Evolutionary conservation across 306 rosid species (phyloP), one percentile per base, ranked within the genome.

Genomic region (Lotus japonicus): DNA sequence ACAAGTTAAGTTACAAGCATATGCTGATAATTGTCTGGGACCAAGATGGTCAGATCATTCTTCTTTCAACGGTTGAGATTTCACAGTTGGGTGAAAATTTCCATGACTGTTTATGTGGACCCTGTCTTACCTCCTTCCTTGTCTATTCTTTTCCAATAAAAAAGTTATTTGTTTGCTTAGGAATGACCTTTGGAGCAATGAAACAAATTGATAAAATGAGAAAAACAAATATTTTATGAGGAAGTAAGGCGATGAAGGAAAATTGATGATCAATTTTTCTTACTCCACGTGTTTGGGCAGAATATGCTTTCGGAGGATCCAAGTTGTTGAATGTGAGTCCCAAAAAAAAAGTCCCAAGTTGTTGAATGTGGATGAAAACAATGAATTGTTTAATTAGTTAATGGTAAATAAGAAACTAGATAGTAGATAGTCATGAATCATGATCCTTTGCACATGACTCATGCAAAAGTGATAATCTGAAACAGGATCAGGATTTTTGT

Each of bases 51-150:
- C 3, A 12, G 35, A 33, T 68, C 33, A 5, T 4, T 12, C 1
- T 7, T 28, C 2, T 61, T 82, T 83, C 41, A 26, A 84, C 85
- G 92, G 88, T 66, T 52, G 71, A 73, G 95, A 91, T 88, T 86
- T 80, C 46, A 58, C 64, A 16, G 26, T 18, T 12, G 2, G 85
- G 78, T 71, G 86, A 70, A 56, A 10, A 63, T 43, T 62, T 66
- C 78, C 51, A 84, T 75, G 87, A 50, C 39, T 85, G 84, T 72
- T 58, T 48, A n/a, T 6, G 58, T 77, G 72, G 75, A 52, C 51
- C 71, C 61, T n/a, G n/a, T n/a, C n/a, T n/a, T n/a, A n/a, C n/a
- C n/a, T n/a, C n/a, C n/a, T n/a, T 21, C 26, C 26, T 21, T 26
- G 31, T 26, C 31, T 26, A 26, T 26, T 26, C 31, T 26, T 26